Conservation (phyloP, 345 rosid genomes). For the Camelina hispida region DNA sequence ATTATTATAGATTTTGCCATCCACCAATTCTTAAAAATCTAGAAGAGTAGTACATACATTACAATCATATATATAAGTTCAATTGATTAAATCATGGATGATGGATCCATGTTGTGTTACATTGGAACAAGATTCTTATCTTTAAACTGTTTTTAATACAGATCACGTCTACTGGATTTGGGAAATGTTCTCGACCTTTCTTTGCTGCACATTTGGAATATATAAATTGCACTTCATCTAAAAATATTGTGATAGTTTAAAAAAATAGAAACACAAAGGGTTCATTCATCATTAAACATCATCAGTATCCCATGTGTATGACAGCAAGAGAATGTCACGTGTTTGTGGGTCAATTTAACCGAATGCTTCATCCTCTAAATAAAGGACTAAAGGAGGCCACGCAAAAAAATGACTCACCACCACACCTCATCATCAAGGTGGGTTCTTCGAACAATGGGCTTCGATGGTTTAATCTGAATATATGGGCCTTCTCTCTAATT, state of each 20-base stretch:
- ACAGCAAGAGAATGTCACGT: constrained; percentile 39
- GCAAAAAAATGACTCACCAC: not conserved
- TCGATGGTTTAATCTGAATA: not conserved
- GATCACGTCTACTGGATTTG: too few relatives aligned
- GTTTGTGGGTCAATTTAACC: constrained; percentile 34
- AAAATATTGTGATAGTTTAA: not conserved
- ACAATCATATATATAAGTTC: not conserved
- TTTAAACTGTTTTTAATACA: too few relatives aligned
- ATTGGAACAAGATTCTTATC: not conserved
- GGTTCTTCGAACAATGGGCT: not conserved
- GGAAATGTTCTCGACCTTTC: not conserved
- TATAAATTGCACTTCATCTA: not conserved
- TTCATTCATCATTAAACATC: constrained; percentile 19
- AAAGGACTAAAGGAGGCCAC: too few relatives aligned
- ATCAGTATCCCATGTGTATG: constrained; percentile 42
- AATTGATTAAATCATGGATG: not conserved
- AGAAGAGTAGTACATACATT: too few relatives aligned
- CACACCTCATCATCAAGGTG: not conserved
- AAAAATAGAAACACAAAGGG: not conserved
- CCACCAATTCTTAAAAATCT: too few relatives aligned
- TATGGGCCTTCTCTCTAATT: constrained; percentile 1
- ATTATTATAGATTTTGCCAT: too few relatives aligned
- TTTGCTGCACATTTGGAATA: not conserved
- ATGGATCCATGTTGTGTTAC: not conserved
- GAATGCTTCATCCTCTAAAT: constrained; percentile 19